Conservation (phyloP, 257 asterid genomes). For the Echium plantagineum region DNA sequence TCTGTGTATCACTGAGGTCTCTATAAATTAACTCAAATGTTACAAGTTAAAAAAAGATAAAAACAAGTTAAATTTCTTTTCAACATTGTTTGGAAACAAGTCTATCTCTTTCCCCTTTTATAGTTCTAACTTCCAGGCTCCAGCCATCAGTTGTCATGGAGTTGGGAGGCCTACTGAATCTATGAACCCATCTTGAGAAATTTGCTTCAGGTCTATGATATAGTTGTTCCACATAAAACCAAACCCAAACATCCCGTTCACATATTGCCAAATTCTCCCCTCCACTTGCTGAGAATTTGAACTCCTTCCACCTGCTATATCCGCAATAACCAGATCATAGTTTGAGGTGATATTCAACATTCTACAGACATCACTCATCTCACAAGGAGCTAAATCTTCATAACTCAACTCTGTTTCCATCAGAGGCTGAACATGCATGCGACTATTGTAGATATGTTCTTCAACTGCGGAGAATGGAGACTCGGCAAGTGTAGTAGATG, state of each 20-base stretch:
- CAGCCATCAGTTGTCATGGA: conserved; percentile 17
- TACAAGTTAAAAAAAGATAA: background rate
- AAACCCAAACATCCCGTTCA: conserved; percentile 66
- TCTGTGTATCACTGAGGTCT: too few relatives aligned
- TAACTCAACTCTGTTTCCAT: conserved; percentile 22
- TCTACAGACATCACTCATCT: conserved; percentile 28
- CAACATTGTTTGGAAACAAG: background rate
- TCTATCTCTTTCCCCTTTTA: background rate
- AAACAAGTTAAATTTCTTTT: too few relatives aligned
- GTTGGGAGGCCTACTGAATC: conserved; percentile 25
- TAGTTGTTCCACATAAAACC: conserved; percentile 60
- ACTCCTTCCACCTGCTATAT: conserved; percentile 26
- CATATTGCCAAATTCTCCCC: conserved; percentile 76
- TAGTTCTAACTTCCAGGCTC: background rate
- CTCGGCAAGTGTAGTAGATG: conserved; percentile 34
- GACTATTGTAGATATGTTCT: conserved; percentile 37
- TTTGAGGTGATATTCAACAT: conserved; percentile 68
- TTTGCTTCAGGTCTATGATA: conserved; percentile 55
- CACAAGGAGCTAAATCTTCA: conserved; percentile 21
- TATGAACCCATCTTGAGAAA: conserved; percentile 39
- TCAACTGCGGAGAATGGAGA: conserved; percentile 66
- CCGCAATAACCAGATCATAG: conserved; percentile 67
- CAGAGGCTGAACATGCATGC: conserved; percentile 50
- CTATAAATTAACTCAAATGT: background rate
- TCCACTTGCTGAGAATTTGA: conserved; percentile 44